Conservation (phyloP, 2,329 filamentous ascomycete genomes). For the Colletotrichum musae region DNA sequence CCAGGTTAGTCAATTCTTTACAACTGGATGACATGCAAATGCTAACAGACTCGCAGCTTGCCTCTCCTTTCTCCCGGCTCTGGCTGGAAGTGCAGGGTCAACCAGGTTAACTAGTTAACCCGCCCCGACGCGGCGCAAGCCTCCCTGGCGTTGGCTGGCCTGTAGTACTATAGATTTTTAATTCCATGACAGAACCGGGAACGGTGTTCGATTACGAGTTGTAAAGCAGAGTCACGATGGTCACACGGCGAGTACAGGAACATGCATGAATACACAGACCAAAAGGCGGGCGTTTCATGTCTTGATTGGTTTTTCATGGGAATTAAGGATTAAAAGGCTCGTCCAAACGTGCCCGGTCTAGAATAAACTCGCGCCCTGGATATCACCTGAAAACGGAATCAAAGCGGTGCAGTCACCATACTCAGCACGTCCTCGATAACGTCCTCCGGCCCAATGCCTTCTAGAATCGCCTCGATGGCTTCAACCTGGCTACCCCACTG, state of each 20-base stretch:
- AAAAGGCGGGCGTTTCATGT: slow-evolving; percentile 36
- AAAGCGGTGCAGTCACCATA: slow-evolving; percentile 69
- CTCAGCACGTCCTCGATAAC: slow-evolving; percentile 76
- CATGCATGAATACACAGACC: slow-evolving; percentile 34
- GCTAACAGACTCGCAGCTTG: slow-evolving; percentile 73
- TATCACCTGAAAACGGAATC: slow-evolving; percentile 13
- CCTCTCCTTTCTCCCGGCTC: slow-evolving; percentile 85
- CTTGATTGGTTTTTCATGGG: slow-evolving; percentile 27
- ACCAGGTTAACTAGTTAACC: slow-evolving; percentile 73
- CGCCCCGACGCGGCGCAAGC: slow-evolving; percentile 4
- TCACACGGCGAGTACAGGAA: slow-evolving; percentile 28
- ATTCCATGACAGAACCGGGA: slow-evolving; percentile 41
- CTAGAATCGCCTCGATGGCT: slow-evolving; percentile 77
- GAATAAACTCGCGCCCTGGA: slow-evolving; percentile 30
- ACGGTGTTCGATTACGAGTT: slow-evolving; percentile 40
- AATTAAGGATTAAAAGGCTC: slow-evolving; percentile 24
- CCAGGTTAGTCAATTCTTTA: slow-evolving; percentile 76
- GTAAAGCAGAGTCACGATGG: slow-evolving; percentile 26
- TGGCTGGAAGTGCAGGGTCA: slow-evolving; percentile 92
- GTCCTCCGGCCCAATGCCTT: slow-evolving; percentile 72
- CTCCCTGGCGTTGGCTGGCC: slow-evolving; percentile 33
- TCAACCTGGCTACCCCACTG: slow-evolving; percentile 90
- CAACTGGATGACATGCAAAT: slow-evolving; percentile 24
- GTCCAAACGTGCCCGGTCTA: slow-evolving; percentile 6
- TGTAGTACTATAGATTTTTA: slow-evolving; percentile 43